Evolutionary conservation across 495 filamentous ascomycete genomes (phyloP).

Genomic region (Penicillium paxilli): DNA sequence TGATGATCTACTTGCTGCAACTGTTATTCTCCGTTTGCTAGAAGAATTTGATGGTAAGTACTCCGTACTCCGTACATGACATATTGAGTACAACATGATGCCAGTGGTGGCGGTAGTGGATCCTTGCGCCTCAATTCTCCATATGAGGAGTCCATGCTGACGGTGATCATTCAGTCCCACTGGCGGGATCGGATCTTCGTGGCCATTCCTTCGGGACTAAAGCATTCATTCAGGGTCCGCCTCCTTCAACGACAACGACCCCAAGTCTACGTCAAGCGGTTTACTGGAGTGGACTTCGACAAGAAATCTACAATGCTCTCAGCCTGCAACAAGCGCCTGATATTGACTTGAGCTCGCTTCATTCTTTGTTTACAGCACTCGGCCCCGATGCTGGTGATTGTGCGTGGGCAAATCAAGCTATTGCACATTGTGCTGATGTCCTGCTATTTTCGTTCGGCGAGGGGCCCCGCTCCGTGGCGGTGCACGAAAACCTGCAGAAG

Average conservation of each 20-base stretch:
- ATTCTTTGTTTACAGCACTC: constrained; percentile 18
- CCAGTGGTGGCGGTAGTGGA: no score
- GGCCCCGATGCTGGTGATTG: constrained; percentile 21
- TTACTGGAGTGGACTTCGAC: constrained; percentile 28
- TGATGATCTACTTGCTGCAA: constrained; percentile 59
- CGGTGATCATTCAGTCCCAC: constrained; percentile 16
- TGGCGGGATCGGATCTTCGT: constrained; percentile 28
- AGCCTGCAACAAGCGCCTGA: constrained; percentile 27
- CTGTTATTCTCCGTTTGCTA: constrained; percentile 59
- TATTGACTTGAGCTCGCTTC: constrained; percentile 24
- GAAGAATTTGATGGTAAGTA: constrained; percentile 60
- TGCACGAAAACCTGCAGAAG: constrained; percentile 17
- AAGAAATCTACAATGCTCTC: constrained; percentile 27
- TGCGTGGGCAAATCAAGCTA: constrained; percentile 27
- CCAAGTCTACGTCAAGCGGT: constrained; percentile 26
- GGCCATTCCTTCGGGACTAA: constrained; percentile 29
- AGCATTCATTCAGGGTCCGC: constrained; percentile 23
- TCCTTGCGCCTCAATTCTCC: neutral
- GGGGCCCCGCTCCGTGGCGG: constrained; percentile 13
- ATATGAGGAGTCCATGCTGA: neutral
- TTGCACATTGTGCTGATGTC: constrained; percentile 27
- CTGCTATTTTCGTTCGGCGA: constrained; percentile 24
- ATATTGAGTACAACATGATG: no score
- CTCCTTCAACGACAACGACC: constrained; percentile 19
- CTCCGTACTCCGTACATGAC: no score